A percentile compares a stretch with the other conserved stretches of the same genome.
These are phyloP conservation scores for Clavispora asparagi DNA, from an alignment of 805 yeast species.

Conservation along the genomic window DNA sequence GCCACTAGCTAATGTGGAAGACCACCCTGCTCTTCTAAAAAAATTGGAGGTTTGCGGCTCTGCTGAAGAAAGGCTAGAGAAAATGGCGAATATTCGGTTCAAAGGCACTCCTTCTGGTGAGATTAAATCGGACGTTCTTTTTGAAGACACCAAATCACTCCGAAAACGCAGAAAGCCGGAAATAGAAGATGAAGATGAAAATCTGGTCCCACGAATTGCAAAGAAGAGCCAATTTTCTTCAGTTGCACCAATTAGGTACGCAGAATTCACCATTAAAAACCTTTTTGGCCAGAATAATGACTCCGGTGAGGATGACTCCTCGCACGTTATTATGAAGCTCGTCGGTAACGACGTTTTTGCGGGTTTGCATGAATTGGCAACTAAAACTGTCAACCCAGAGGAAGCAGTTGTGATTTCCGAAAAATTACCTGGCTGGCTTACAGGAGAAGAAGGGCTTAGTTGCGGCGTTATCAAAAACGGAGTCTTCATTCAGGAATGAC, in stretches of 20 bases:
- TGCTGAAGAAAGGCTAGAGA: constrained; percentile 20
- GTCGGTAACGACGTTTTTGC: constrained; percentile 72
- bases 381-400: constrained; percentile 17
- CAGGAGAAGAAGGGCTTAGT: constrained; percentile 64
- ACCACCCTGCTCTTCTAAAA: constrained; percentile 31
- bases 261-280: constrained; percentile 40
- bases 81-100: constrained; percentile 53
- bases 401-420: constrained; percentile 45
- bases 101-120: constrained; percentile 48
- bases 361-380: constrained; percentile 68
- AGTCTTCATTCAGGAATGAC: not conserved
- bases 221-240: constrained; percentile 41
- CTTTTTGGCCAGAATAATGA: constrained; percentile 6
- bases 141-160: constrained; percentile 29
- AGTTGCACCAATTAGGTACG: constrained; percentile 53
- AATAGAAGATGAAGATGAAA: constrained; percentile 13
- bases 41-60: constrained; percentile 5
- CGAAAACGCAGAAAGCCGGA: constrained; percentile 16
- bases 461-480: constrained; percentile 38
- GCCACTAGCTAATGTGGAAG: constrained; percentile 46
- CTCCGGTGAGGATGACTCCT: constrained; percentile 7
- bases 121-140: constrained; percentile 30
- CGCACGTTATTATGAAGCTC: constrained; percentile 35
- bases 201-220: not conserved
- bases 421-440: constrained; percentile 68